These are phyloP conservation scores for Arthromyces matolae DNA, from an alignment of 768 basidiomycete species.

Conservation along the genomic window DNA sequence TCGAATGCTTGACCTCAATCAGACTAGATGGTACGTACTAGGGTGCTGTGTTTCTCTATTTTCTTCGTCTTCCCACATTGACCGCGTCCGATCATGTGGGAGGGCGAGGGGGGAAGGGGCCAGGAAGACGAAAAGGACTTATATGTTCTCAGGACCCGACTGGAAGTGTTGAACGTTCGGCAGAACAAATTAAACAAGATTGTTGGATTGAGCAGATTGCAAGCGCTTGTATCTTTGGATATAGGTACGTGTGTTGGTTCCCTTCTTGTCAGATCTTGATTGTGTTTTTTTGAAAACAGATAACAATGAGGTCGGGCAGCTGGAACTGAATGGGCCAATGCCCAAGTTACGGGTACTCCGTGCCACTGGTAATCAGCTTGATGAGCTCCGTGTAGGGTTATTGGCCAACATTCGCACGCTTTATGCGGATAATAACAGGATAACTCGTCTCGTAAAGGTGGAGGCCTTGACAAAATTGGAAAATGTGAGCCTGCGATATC, in stretches of 20 bases:
- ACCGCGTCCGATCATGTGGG: constrained; percentile 13
- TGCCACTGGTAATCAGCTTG: constrained; percentile 76
- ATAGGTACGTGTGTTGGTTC: constrained; percentile 76
- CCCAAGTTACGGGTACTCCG: constrained; percentile 78
- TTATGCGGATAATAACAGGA: constrained; percentile 84
- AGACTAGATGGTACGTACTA: constrained; percentile 67
- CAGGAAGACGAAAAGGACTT: not conserved
- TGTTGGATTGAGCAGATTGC: constrained; percentile 55
- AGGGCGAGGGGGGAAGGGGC: too few species aligned
- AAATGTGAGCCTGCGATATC: constrained; percentile 89
- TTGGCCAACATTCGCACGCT: constrained; percentile 80
- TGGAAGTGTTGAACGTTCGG: constrained; percentile 83
- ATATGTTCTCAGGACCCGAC: constrained; percentile 41
- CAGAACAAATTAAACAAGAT: constrained; percentile 65
- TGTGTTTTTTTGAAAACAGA: constrained; percentile 42
- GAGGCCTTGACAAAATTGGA: constrained; percentile 70
- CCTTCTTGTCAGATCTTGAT: too few species aligned
- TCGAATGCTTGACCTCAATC: constrained; percentile 51
- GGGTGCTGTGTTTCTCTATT: constrained; percentile 5
- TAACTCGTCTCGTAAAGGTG: constrained; percentile 48
- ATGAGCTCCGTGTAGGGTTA: constrained; percentile 55
- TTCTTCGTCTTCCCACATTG: constrained; percentile 9
- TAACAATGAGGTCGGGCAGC: constrained; percentile 58
- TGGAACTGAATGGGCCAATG: constrained; percentile 57
- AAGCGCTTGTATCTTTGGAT: constrained; percentile 70